Percentiles rank a stretch among this genome's conserved stretches.
These are phyloP conservation scores for Zygotorulaspora danielsina DNA, from an alignment of 805 yeast genomes.

Conservation along the genomic window DNA sequence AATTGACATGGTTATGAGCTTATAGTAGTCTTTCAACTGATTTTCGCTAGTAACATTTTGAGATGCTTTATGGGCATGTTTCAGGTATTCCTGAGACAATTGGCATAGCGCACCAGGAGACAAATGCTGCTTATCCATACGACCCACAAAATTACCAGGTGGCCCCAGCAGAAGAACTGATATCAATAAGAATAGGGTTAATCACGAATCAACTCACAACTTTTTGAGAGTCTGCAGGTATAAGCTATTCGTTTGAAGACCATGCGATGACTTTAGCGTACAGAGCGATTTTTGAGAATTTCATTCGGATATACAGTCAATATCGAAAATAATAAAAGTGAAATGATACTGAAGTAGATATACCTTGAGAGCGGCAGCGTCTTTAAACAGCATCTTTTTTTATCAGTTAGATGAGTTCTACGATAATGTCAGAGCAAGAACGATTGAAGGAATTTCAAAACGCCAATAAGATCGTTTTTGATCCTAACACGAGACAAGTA, in stretches of 20 bases:
- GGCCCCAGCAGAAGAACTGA: too few relatives aligned
- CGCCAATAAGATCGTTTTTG: conserved; percentile 35
- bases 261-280: neutral
- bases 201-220: too few relatives aligned
- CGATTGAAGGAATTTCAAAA: conserved; percentile 35
- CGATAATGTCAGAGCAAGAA: conserved; percentile 33
- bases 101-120: conserved; percentile 15
- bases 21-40: conserved; percentile 33
- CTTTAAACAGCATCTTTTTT: too few relatives aligned
- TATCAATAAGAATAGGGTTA: too few relatives aligned
- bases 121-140: conserved; percentile 7
- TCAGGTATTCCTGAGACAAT: conserved; percentile 26
- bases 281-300: neutral
- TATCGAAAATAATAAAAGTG: too few relatives aligned
- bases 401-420: too few relatives aligned
- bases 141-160: neutral
- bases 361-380: too few relatives aligned
- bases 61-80: conserved; percentile 22
- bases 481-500: conserved; percentile 37
- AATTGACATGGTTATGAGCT: conserved; percentile 32
- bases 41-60: conserved; percentile 17
- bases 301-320: too few relatives aligned
- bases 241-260: neutral
- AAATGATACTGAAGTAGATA: too few relatives aligned
- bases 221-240: too few relatives aligned